Evolutionary conservation across 192 early-diverging fungal genomes (phyloP).

Genomic region (Coemansia nantahalensis): DNA sequence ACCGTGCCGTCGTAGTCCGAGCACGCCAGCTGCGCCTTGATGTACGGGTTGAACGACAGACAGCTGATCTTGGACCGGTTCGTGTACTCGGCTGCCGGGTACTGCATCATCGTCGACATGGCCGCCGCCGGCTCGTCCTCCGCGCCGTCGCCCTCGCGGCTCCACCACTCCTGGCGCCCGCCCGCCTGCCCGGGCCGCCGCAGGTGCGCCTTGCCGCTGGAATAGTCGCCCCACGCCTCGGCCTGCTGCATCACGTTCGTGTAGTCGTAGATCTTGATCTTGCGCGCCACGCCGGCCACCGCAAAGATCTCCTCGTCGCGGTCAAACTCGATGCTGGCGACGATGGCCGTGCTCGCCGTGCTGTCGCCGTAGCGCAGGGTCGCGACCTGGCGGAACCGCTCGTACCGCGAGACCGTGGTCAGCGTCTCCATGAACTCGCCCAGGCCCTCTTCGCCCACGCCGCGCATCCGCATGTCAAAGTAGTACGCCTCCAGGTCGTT

Average conservation of each 20-base stretch:
- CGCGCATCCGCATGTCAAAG: constrained; percentile 61
- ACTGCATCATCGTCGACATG: constrained; percentile 57
- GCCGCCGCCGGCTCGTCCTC: constrained; percentile 32
- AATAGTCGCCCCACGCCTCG: constrained; percentile 36
- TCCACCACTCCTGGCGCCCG: constrained; percentile 49
- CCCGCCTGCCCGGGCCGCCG: constrained; percentile 12
- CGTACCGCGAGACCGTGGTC: constrained; percentile 63
- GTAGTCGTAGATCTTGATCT: constrained; percentile 93
- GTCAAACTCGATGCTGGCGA: constrained; percentile 93
- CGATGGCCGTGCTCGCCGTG: constrained; percentile 69
- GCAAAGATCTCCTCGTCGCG: constrained; percentile 93
- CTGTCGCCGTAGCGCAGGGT: constrained; percentile 79
- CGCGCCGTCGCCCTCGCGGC: constrained; percentile 24
- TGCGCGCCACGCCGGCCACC: constrained; percentile 85
- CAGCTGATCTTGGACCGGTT: constrained; percentile 91
- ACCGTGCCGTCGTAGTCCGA: constrained; percentile 94
- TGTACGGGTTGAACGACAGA: constrained; percentile 85
- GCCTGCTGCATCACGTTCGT: constrained; percentile 53
- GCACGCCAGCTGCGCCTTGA: constrained; percentile 80
- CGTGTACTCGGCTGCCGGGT: constrained; percentile 75
- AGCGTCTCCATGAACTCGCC: constrained; percentile 59
- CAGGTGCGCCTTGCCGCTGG: constrained; percentile 13
- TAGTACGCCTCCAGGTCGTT: constrained; percentile 72
- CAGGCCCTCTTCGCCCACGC: constrained; percentile 31
- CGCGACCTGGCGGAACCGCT: constrained; percentile 71